Conservation (phyloP, 1,139 yeast species). For the Pneumocystis carinii region DNA sequence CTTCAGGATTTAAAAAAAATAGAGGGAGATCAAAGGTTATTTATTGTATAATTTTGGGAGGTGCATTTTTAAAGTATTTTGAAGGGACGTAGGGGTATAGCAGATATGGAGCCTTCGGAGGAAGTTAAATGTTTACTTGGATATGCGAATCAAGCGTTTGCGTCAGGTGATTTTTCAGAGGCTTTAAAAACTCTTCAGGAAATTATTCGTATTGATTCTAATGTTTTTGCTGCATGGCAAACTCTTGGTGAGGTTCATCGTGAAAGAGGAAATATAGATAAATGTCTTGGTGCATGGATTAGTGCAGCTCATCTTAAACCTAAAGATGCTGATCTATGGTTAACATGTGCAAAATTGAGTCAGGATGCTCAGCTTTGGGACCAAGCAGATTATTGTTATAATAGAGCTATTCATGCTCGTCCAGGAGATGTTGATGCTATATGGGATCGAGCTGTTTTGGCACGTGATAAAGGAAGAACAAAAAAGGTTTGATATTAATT, state of each 20-base stretch:
- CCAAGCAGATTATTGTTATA: slow-evolving; percentile 74
- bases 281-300: slow-evolving; percentile 70
- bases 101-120: slow-evolving; percentile 36
- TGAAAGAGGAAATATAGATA: slow-evolving; percentile 47
- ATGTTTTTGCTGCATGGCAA: slow-evolving; percentile 69
- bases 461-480: slow-evolving; percentile 19
- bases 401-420: slow-evolving; percentile 52
- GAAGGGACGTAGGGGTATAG: slow-evolving; percentile 9
- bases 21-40: slow-evolving; percentile 1
- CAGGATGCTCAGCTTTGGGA: slow-evolving; percentile 53
- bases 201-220: slow-evolving; percentile 62
- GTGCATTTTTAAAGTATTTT: neutral
- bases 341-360: slow-evolving; percentile 63
- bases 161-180: slow-evolving; percentile 42
- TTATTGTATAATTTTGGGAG: neutral
- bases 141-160: slow-evolving; percentile 69
- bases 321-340: slow-evolving; percentile 71
- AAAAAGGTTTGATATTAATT: slow-evolving; percentile 14
- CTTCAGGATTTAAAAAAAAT: slow-evolving; percentile 12
- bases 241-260: slow-evolving; percentile 74
- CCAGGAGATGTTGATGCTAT: slow-evolving; percentile 40
- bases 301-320: slow-evolving; percentile 73
- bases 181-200: slow-evolving; percentile 58
- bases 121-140: slow-evolving; percentile 53
- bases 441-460: slow-evolving; percentile 19